These are phyloP conservation scores for Pelagomonas calceolata DNA, from an alignment of 108 stramenopile species.

Conservation along the genomic window DNA sequence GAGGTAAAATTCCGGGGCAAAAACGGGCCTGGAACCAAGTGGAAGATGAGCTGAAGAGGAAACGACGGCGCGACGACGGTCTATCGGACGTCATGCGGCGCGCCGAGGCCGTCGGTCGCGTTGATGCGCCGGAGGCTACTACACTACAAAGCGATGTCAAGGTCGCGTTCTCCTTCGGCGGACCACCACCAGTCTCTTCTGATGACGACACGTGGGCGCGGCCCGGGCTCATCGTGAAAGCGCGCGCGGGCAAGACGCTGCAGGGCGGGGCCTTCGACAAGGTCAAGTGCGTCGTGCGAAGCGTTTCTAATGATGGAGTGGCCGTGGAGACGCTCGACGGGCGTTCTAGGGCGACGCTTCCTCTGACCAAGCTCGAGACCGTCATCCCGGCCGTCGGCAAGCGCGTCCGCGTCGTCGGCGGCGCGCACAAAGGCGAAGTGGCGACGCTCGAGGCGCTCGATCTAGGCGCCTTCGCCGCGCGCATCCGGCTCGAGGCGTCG, in stretches of 20 bases:
- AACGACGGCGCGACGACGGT: too few species aligned
- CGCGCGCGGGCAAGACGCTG: too few species aligned
- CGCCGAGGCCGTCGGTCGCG: too few species aligned
- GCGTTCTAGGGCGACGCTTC: not conserved
- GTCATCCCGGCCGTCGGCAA: not conserved
- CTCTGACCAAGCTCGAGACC: not conserved
- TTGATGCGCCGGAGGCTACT: too few species aligned
- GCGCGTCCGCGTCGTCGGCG: not conserved
- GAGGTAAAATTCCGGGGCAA: not conserved
- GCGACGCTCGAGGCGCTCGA: not conserved
- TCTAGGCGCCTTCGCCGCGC: not conserved
- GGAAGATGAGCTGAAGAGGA: not conserved
- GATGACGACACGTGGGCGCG: too few species aligned
- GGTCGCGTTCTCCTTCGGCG: too few species aligned
- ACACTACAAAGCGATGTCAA: too few species aligned
- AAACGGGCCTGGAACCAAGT: not conserved
- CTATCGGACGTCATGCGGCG: too few species aligned
- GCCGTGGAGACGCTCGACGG: not conserved
- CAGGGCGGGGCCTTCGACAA: not conserved
- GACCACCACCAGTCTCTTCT: too few species aligned
- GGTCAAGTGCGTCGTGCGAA: not conserved
- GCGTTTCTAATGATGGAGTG: not conserved
- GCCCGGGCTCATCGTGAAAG: not conserved
- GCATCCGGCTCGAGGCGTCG: not conserved
- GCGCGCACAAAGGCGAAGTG: not conserved